These are phyloP conservation scores for Phaeosphaeriaceae sp. DNA, from an alignment of 2,329 filamentous ascomycete species.

Conservation along the genomic window DNA sequence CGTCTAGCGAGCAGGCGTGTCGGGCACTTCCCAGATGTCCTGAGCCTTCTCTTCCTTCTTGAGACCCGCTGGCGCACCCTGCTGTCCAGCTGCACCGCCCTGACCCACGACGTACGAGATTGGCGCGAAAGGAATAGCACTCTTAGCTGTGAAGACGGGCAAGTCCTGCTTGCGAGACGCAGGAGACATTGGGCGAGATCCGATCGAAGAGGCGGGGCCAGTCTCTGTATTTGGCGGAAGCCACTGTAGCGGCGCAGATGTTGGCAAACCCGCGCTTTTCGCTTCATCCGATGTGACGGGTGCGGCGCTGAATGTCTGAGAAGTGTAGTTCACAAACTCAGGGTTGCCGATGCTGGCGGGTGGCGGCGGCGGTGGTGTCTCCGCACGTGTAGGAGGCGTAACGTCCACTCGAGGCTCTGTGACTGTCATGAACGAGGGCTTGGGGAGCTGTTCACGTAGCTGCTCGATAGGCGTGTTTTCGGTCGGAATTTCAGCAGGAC, in stretches of 20 bases:
- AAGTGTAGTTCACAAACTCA: slow-evolving; percentile 43
- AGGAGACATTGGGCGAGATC: slow-evolving; percentile 31
- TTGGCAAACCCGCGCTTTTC: slow-evolving; percentile 17
- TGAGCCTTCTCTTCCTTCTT: slow-evolving; percentile 15
- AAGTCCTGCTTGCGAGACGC: slow-evolving; percentile 51
- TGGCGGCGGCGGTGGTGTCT: slow-evolving; percentile 48
- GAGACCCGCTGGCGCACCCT: slow-evolving; percentile 2
- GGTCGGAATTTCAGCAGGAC: slow-evolving; percentile 36
- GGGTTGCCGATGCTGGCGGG: slow-evolving; percentile 37
- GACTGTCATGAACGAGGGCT: slow-evolving; percentile 37
- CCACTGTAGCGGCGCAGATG: slow-evolving; percentile 38
- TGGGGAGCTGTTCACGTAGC: slow-evolving; percentile 45
- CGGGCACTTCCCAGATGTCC: slow-evolving; percentile 56
- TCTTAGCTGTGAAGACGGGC: slow-evolving; percentile 57
- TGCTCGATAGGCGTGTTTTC: slow-evolving; percentile 45
- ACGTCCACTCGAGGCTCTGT: slow-evolving; percentile 25
- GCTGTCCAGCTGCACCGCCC: slow-evolving; percentile 1
- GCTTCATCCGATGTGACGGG: background rate
- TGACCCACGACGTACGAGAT: slow-evolving; percentile 34
- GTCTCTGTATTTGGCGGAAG: slow-evolving; percentile 36
- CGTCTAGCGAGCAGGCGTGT: slow-evolving; percentile 48
- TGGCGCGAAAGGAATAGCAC: slow-evolving; percentile 44
- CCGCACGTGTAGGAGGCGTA: slow-evolving; percentile 41
- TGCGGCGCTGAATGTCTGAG: slow-evolving; percentile 23
- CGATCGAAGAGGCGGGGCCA: slow-evolving; percentile 9